Base-by-base conservation (phyloP, 2,329 filamentous ascomycete species). In the Fonsecaea multimorphosa region DNA sequence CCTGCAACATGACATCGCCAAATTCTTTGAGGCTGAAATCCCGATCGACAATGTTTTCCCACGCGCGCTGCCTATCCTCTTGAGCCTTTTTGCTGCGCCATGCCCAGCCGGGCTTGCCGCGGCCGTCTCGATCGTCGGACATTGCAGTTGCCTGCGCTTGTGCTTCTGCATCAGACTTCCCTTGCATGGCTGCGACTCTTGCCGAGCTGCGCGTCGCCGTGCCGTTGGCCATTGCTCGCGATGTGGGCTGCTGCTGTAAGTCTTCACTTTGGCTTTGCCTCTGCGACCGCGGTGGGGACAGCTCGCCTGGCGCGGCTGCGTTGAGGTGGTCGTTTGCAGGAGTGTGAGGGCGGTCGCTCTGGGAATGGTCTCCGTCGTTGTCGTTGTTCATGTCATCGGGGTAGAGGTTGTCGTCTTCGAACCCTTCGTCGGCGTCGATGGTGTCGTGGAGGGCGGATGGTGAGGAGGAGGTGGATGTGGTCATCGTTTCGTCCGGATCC, bases 71-170 rank as follows among this genome's bases (percentile, higher is more conserved):
- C 69, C 80, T 83, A 61, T 88, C 86, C 65, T 87, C 86, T 67
- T 82, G 74, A 4, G 84, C 83, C 72, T 86, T 86, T 74, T 84
- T 85, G 67, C 80, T 85, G 70, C 79, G 80, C 84, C 85, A 88
- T 8, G 77, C 77, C 53, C 80, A 82, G 2, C 84, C 82, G 7
- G 83, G 83, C 66, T 78, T 76, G 38, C 81, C 77, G 58, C 78
- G 78, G 64, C 71, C 71, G 69, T 72, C 73, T 19, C 46, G 60
- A 8, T 44, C 59, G 8, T 29, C 53, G 0, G 7, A 7, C 32
- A 6, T 38, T 2, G 49, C n/a, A 1, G 59, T 9, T 12, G 34
- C 38, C 8, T 32, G 31, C n/a, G 14, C 40, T 11, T 54, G 49
- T 31, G 46, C 58, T 40, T 29, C 51, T 55, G 27, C 58, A 9